These are phyloP conservation scores for Pterocarpus macrocarpus DNA, from an alignment of 306 rosid species.

Conservation along the genomic window DNA sequence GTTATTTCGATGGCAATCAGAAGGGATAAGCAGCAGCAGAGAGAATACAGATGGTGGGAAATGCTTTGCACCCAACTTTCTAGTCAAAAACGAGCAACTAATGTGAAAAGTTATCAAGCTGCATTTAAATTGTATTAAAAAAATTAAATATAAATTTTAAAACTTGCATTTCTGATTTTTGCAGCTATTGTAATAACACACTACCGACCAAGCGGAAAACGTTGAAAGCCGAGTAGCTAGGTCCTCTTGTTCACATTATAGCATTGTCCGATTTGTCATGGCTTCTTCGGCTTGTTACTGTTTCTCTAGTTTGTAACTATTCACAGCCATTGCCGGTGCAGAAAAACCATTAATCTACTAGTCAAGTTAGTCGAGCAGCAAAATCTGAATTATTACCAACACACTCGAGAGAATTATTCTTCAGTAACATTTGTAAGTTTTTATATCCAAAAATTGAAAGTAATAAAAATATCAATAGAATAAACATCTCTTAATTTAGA, in stretches of 20 bases:
- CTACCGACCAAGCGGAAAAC: constrained; percentile 38
- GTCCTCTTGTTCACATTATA: constrained; percentile 20
- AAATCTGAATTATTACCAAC: background rate
- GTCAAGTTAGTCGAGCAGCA: background rate
- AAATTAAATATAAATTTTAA: background rate
- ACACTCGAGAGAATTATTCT: too few relatives aligned
- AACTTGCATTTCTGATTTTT: constrained; percentile 15
- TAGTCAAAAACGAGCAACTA: constrained; percentile 14
- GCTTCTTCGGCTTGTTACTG: background rate
- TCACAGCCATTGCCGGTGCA: constrained; percentile 3
- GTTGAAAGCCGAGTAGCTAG: constrained; percentile 28
- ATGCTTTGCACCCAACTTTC: constrained; percentile 35
- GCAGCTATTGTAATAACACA: background rate
- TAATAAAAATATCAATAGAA: too few relatives aligned
- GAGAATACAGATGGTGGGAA: background rate
- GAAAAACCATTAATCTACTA: background rate
- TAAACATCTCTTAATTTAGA: too few relatives aligned
- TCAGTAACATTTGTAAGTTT: too few relatives aligned
- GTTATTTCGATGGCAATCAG: constrained; percentile 10
- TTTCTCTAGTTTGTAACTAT: background rate
- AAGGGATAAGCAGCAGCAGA: constrained; percentile 24
- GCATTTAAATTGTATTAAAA: background rate
- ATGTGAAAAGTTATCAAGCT: background rate
- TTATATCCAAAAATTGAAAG: too few relatives aligned
- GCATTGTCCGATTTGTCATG: background rate